phyloP scores from a whole-genome alignment of 2,329 filamentous ascomycete genomes.

The Colletotrichum agaves region DNA sequence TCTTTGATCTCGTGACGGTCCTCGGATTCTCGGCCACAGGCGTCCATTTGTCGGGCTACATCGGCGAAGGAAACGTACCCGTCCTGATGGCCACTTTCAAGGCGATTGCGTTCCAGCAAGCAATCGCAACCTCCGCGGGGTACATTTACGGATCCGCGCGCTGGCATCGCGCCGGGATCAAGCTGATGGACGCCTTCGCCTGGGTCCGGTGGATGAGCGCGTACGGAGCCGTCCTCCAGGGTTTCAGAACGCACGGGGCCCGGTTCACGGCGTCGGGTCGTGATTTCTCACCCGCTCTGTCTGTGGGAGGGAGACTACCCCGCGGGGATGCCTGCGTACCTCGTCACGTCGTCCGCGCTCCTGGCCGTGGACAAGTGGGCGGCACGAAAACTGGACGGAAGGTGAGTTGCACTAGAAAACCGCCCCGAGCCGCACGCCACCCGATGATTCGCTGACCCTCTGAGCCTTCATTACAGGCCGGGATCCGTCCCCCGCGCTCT shows the following conservation, averaged over 20 bases:
- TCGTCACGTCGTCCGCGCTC: slow-evolving; percentile 6
- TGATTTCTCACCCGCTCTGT: slow-evolving; percentile 12
- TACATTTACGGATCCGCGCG: slow-evolving; percentile 18
- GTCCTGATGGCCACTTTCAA: slow-evolving; percentile 15
- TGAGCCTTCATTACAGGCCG: slow-evolving; percentile 24
- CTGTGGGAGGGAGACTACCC: slow-evolving; percentile 34
- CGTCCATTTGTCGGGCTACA: not conserved
- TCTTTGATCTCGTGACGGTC: slow-evolving; percentile 3
- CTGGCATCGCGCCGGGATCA: slow-evolving; percentile 27
- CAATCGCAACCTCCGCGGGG: slow-evolving; percentile 14
- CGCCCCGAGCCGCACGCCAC: slow-evolving; percentile 5
- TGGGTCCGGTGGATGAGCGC: slow-evolving; percentile 11
- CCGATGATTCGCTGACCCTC: slow-evolving; percentile 26
- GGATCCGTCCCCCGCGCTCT: slow-evolving; percentile 31
- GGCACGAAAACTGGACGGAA: slow-evolving; percentile 36
- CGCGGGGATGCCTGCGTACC: slow-evolving; percentile 29
- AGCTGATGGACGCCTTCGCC: slow-evolving; percentile 21
- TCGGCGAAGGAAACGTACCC: slow-evolving; percentile 3
- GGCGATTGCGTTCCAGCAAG: slow-evolving; percentile 9
- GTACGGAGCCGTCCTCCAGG: slow-evolving; percentile 2
- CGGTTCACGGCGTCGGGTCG: slow-evolving; percentile 7
- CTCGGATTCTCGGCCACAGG: not conserved
- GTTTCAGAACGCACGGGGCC: slow-evolving; percentile 19
- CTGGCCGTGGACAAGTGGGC: slow-evolving; percentile 34
- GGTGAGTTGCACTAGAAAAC: slow-evolving; percentile 27